A percentile compares a stretch with the other conserved stretches of the same genome.
phyloP scores from a whole-genome alignment of 1,139 yeast genomes.

The Taphrina wiesneri region DNA sequence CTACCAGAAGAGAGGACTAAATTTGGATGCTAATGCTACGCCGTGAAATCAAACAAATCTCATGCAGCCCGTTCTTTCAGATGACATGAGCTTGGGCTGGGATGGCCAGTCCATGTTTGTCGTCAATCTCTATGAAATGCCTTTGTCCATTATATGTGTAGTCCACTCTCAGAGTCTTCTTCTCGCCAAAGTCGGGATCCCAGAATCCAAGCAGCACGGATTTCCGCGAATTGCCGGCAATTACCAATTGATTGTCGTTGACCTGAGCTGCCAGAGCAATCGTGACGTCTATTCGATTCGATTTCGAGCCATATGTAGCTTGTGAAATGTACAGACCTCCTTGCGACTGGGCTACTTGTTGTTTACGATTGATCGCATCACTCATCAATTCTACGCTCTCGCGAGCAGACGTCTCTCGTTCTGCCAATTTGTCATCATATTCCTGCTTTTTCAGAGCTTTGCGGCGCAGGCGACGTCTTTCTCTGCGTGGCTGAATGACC shows the following conservation, averaged over 20 bases:
- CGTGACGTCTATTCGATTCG: conserved; percentile 33
- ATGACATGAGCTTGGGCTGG: conserved; percentile 16
- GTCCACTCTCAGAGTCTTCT: conserved; percentile 31
- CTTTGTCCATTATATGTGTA: conserved; percentile 29
- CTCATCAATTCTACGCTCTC: conserved; percentile 28
- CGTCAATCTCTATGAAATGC: conserved; percentile 34
- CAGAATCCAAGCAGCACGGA: conserved; percentile 30
- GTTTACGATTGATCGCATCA: conserved; percentile 18
- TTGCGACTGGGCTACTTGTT: conserved; percentile 9
- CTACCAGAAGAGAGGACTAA: no score
- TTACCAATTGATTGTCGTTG: conserved; percentile 31
- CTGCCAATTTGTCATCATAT: conserved; percentile 18
- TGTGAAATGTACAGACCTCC: conserved; percentile 7
- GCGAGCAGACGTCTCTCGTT: conserved; percentile 18
- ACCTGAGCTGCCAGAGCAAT: conserved; percentile 34
- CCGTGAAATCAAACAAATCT: neutral
- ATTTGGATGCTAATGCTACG: conserved; percentile 7
- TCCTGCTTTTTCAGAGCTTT: conserved; percentile 14
- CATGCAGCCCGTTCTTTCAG: neutral
- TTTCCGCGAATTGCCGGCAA: conserved; percentile 22
- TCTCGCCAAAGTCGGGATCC: conserved; percentile 36
- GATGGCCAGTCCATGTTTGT: conserved; percentile 32
- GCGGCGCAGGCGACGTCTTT: neutral
- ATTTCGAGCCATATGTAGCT: conserved; percentile 23
- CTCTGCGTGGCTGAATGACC: conserved; percentile 29